A percentile compares a stretch with the other conserved stretches of the same genome.
Evolutionary conservation across 192 early-diverging fungal species (phyloP).

Genomic region (Powellomyces hirtus): DNA sequence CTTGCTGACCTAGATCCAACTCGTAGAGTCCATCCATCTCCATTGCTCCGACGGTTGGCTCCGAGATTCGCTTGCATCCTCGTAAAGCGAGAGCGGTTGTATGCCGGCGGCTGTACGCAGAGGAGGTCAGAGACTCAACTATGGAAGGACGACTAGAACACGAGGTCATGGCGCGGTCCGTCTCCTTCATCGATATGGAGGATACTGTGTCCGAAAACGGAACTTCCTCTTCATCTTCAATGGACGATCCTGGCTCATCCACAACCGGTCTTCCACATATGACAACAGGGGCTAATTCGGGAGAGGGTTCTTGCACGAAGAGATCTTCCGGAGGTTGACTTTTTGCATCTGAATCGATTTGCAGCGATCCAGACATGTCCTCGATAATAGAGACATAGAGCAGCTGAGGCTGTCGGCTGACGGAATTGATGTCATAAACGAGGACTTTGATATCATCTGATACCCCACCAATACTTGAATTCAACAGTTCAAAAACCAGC

Average conservation of each 20-base stretch:
- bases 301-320: neutral
- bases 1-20: conserved; percentile 77
- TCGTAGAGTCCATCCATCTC: conserved; percentile 68
- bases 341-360: neutral
- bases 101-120: neutral
- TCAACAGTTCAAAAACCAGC: conserved; percentile 58
- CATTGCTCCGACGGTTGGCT: conserved; percentile 24
- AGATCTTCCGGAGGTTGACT: conserved; percentile 6
- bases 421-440: conserved; percentile 67
- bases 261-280: conserved; percentile 1
- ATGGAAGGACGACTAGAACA: conserved; percentile 6
- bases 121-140: neutral
- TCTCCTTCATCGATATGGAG: conserved; percentile 18
- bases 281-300: neutral
- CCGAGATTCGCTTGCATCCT: conserved; percentile 65
- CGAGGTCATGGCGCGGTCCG: conserved; percentile 3
- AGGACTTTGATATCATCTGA: conserved; percentile 77
- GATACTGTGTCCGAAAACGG: conserved; percentile 19
- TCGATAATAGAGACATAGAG: conserved; percentile 67
- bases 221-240: conserved; percentile 19
- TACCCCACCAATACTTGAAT: conserved; percentile 59
- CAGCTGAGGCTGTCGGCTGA: conserved; percentile 57
- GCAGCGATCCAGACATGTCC: conserved; percentile 25
- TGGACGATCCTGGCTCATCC: conserved; percentile 19
- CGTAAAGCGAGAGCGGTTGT: conserved; percentile 53